phyloP scores from a whole-genome alignment of 257 asterid genomes.

The Ligustrum vulgare region DNA sequence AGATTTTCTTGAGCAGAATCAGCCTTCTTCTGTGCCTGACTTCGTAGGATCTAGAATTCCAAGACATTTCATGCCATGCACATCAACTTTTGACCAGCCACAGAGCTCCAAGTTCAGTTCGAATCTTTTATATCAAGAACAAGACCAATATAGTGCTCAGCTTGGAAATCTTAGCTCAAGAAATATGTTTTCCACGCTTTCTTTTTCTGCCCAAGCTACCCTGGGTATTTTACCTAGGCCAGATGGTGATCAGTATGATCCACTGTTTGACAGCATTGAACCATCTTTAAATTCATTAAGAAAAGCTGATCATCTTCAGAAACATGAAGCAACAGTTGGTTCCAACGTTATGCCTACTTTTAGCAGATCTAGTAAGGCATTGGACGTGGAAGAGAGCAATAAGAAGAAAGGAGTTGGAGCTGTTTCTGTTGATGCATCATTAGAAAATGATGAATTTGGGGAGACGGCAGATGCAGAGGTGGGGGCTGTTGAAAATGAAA shows the following conservation, averaged over 20 bases:
- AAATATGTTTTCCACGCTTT: conserved; percentile 28
- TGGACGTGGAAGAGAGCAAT: conserved; percentile 43
- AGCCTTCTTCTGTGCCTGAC: conserved; percentile 36
- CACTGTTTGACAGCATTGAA: conserved; percentile 85
- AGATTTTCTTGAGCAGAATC: conserved; percentile 49
- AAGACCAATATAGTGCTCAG: conserved; percentile 39
- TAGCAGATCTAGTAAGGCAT: conserved; percentile 50
- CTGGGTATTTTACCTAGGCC: conserved; percentile 37
- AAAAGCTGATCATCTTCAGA: conserved; percentile 42
- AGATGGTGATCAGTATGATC: conserved; percentile 73
- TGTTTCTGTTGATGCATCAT: conserved; percentile 37
- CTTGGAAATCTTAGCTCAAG: conserved; percentile 38
- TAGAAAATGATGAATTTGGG: conserved; percentile 71
- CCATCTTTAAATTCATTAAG: conserved; percentile 50
- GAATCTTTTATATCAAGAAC: conserved; percentile 44
- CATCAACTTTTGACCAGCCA: conserved; percentile 70
- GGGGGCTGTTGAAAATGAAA: conserved; percentile 65
- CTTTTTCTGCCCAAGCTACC: conserved; percentile 42
- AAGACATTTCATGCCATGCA: conserved; percentile 63
- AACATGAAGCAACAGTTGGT: conserved; percentile 54
- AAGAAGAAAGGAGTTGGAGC: conserved; percentile 42
- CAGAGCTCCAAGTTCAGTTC: conserved; percentile 50
- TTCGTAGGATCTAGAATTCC: conserved; percentile 49
- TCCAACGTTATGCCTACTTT: conserved; percentile 49
- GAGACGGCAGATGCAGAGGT: conserved; percentile 88